These are phyloP conservation scores for Tylopilus cervinicoccineus DNA, from an alignment of 768 basidiomycete genomes.

Conservation along the genomic window DNA sequence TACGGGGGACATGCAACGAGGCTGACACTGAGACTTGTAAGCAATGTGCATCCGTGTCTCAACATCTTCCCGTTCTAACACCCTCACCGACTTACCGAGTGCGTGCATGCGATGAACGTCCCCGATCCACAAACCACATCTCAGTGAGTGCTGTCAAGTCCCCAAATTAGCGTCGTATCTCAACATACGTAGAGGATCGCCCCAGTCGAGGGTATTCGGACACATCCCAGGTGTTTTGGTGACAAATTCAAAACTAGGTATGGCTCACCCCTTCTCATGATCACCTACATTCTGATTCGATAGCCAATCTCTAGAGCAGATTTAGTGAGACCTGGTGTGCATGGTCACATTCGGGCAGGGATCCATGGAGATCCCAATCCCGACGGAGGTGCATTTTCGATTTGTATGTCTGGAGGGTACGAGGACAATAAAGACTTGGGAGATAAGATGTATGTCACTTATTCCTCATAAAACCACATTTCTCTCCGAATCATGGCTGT, in stretches of 20 bases:
- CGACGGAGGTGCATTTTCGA: slow-evolving; percentile 34
- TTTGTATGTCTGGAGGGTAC: slow-evolving; percentile 41
- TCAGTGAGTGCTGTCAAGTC: not conserved
- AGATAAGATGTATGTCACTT: slow-evolving; percentile 32
- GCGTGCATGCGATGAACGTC: no score
- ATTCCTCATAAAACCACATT: not conserved
- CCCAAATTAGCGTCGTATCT: no score
- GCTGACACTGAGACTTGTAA: no score
- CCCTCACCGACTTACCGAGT: no score
- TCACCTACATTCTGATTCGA: not conserved
- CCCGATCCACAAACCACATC: not conserved
- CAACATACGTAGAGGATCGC: slow-evolving; percentile 10
- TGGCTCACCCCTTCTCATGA: not conserved
- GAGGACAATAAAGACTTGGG: slow-evolving; percentile 38
- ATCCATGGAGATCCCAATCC: slow-evolving; percentile 33
- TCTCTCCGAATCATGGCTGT: not conserved
- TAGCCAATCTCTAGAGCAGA: slow-evolving; percentile 9
- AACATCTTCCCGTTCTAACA: no score
- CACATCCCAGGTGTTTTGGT: slow-evolving; percentile 27
- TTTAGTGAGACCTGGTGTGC: slow-evolving; percentile 29
- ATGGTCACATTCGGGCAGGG: slow-evolving; percentile 32
- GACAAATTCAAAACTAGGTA: slow-evolving; percentile 21
- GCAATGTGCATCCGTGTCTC: no score
- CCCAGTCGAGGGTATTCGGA: slow-evolving; percentile 20
- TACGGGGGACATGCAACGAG: no score